Evolutionary conservation across 371 early-diverging fungal genomes (phyloP), one percentile per base, ranked within the genome.

Genomic region (Thermomucor indicae-seudaticae): DNA sequence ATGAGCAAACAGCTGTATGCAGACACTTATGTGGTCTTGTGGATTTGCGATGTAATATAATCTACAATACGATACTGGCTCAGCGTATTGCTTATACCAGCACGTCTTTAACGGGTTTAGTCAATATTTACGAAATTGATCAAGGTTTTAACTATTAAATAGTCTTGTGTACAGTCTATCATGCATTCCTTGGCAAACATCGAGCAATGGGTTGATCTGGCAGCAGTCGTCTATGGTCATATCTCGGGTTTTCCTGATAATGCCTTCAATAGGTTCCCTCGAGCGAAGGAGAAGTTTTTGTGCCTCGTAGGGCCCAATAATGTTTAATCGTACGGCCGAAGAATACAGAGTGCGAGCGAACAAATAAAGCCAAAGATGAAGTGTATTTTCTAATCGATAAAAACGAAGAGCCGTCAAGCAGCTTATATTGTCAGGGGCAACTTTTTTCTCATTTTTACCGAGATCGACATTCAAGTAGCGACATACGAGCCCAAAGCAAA

Each of bases 181-280:
- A 66, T 95, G 95, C 70, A 89, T 73, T 6, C 93, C 92, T 67
- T 92, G 92, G 48, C 88, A 84, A 7, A 95, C 82, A 75, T 95
- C 95, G 1, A 90, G 60, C 1, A 91, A 52, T 2, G 93, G 88
- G 53, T 80, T 78, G 7, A 82, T 90, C 53, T 85, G 87, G 28
- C 78, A 79, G 20, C 80, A 83, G 50, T 78, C 74, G 31, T 76
- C 83, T 34, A 73, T 67, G 7, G 64, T 61, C 46, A 75, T 59
- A 47, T 64, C 54, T 39, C 52, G 58, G 29, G 75, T 75, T 34
- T 67, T 47, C 40, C 67, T 56, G 19, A 81, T 70, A 10, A 74
- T 72, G 27, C 60, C 57, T 50, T 84, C 82, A 35, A 85, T 79
- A 14, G 75, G 61, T n/a, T 56, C 52, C 42, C 81, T 75, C 4